Evolutionary conservation across 768 basidiomycete genomes (phyloP), one percentile per base, ranked within the genome.

Genomic region (Termitomyces sp.): DNA sequence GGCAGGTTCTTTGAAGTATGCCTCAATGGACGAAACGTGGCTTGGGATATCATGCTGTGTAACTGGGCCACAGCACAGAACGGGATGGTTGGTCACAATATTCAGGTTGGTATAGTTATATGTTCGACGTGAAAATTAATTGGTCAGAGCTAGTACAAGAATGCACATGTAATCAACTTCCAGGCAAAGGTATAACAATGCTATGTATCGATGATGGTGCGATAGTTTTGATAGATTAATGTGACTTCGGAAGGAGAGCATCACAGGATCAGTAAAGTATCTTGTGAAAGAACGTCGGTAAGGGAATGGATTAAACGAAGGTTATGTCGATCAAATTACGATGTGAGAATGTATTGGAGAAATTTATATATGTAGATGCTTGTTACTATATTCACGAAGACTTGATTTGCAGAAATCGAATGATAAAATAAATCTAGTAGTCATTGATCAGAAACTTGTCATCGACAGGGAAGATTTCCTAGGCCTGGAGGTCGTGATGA

Each of bases 391-490:
- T 28, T n/a, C 10, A 24, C 26, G 24, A 38, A 26, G 9, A 28
- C 18, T 26, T 41, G 36, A 40, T 28, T 40, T 26, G 5, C 38
- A 20, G 10, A 40, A 20, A n/a, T 24, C 20, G 51, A 18, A 14
- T 8, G 22, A 26, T 10, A 36, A 51, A 14, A 3, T 36, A 51
- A 14, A 3, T 36, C 35, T 36, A 9, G 32, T 13, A 24, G 16
- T 16, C 22, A 58, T 51, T 6, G 35, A 26, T 33, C 26, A n/a
- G 45, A 44, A 32, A 5, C 14, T 24, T n/a, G 24, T 54, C 48
- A 54, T 20, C 52, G 55, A 44, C 51, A 59, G 6, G 35, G 51
- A 47, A 60, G 52, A 35, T 55, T 38, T 26, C 36, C 59, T 38
- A 44, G 22, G 47, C 40, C 32, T 47, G 40, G 46, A 51, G 55